Evolutionary conservation across 176 grass and related monocot genomes (phyloP).

Genomic region (Leersia perrieri): DNA sequence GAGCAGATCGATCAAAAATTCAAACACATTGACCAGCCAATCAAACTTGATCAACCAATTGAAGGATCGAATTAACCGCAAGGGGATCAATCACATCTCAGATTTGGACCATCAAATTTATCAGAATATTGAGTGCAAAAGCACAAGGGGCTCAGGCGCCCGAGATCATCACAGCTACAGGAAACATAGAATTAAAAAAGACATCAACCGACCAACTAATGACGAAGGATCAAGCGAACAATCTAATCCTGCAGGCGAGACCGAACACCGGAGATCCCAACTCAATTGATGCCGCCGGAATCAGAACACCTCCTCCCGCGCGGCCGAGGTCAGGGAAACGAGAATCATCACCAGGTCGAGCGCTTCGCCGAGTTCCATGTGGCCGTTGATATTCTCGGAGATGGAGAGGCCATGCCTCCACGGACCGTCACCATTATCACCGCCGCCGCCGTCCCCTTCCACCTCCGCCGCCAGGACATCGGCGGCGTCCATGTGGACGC

Average conservation of each 20-base stretch:
- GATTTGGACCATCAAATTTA: background rate
- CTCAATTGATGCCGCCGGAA: background rate
- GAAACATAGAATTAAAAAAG: background rate
- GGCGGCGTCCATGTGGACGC: slow-evolving; percentile 22
- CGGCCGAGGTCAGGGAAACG: background rate
- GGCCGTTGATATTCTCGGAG: background rate
- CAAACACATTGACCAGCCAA: background rate
- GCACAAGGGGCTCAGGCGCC: too few relatives aligned
- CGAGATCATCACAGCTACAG: background rate
- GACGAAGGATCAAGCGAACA: background rate
- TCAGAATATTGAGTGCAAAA: background rate
- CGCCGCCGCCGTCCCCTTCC: background rate
- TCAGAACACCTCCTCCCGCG: slow-evolving; percentile 20
- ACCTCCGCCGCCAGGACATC: background rate
- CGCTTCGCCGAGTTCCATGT: background rate
- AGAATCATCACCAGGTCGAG: background rate
- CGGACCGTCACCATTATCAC: background rate
- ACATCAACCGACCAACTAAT: background rate
- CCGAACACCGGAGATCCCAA: background rate
- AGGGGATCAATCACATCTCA: background rate
- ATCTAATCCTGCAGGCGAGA: background rate
- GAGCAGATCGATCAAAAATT: background rate
- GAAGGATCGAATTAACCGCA: background rate
- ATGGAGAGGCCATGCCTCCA: background rate
- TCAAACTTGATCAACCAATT: background rate